Percentiles rank a stretch among this genome's conserved stretches.
Conservation (phyloP, 2,329 filamentous ascomycete species). For the Dactylellina leptospora region DNA sequence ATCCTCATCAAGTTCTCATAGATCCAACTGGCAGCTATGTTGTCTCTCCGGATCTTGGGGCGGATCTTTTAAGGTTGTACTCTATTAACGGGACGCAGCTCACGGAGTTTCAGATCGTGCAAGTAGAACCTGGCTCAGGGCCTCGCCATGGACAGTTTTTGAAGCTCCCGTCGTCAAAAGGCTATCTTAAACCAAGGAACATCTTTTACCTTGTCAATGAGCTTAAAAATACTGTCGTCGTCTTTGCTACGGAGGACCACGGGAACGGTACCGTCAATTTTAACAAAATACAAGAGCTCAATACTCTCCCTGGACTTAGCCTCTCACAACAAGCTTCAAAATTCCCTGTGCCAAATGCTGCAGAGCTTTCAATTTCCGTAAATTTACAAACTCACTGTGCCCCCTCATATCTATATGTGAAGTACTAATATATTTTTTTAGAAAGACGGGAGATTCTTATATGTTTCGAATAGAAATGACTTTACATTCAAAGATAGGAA, state of each 20-base stretch:
- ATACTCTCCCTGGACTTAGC: conserved; percentile 62
- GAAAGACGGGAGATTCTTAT: conserved; percentile 70
- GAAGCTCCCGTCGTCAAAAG: conserved; percentile 47
- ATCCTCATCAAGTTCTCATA: conserved; percentile 71
- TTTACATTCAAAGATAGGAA: conserved; percentile 62
- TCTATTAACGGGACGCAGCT: conserved; percentile 59
- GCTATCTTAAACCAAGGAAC: conserved; percentile 59
- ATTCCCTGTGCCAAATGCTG: conserved; percentile 60
- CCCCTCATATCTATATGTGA: neutral
- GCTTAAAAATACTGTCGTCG: conserved; percentile 67
- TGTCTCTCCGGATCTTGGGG: conserved; percentile 72
- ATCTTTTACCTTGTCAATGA: conserved; percentile 72
- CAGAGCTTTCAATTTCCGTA: conserved; percentile 70
- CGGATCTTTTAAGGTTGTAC: conserved; percentile 71
- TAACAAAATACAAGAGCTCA: conserved; percentile 63
- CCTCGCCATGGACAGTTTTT: conserved; percentile 72
- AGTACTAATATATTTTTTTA: conserved; percentile 57
- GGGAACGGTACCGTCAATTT: conserved; percentile 57
- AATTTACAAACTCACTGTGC: conserved; percentile 37
- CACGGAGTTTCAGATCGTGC: conserved; percentile 62
- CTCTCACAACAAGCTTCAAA: neutral
- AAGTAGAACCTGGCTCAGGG: conserved; percentile 67
- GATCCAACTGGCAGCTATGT: conserved; percentile 73
- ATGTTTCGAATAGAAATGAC: conserved; percentile 75
- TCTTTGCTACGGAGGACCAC: conserved; percentile 67